Base-by-base conservation (phyloP, 148 eudicot genomes). In the Vaccinium myrtillus region DNA sequence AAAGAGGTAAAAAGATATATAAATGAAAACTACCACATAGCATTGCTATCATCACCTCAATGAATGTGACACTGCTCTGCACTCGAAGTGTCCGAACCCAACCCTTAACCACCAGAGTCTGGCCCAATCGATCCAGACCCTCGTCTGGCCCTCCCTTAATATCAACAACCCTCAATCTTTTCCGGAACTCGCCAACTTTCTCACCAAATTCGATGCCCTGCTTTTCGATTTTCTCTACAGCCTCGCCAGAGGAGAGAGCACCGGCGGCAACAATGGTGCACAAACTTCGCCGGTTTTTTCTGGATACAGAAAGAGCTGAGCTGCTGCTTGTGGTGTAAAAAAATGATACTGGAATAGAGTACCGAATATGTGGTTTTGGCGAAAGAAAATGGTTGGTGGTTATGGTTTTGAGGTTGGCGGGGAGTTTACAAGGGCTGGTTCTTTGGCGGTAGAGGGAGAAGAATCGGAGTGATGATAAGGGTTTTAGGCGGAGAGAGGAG, bases 61-160 rank as follows among this genome's bases (percentile, higher is more conserved):
- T 95, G 85, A 97, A 95, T 36, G 99, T 94, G 49, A 97, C 94
- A 78, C 94, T 97, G 78, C 99, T 94, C 91, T 97, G 99, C 16
- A 78, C 86, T 14, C 99, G 91, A 9, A 97, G 88, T 15, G 99
- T 97, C 82, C 98, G 84, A 77, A 97, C 98, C 98, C 99, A 95
- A 6, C 99, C 99, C 27, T 88, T 77, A 46, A 95, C 99, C 19
- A 88, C 91, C 84, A 93, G 81, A n/a, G 82, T 91, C 88, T 97
- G 84, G 43, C 98, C 98, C 50, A 97, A 65, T 6, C 93, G 89
- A 19, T 91, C 92, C 92, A 97, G 87, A 32, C 98, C 99, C 86
- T 97, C 94, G 51, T 91, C 91, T 5, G 90, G 83, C 14, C 95
- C 96, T 7, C 94, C 95, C 82, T 93, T 97, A 0, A 97, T 80